Percentiles rank a stretch among this genome's conserved stretches.
phyloP scores from a whole-genome alignment of 441 rosid genomes.

The Pelargonium cotyledonis region DNA sequence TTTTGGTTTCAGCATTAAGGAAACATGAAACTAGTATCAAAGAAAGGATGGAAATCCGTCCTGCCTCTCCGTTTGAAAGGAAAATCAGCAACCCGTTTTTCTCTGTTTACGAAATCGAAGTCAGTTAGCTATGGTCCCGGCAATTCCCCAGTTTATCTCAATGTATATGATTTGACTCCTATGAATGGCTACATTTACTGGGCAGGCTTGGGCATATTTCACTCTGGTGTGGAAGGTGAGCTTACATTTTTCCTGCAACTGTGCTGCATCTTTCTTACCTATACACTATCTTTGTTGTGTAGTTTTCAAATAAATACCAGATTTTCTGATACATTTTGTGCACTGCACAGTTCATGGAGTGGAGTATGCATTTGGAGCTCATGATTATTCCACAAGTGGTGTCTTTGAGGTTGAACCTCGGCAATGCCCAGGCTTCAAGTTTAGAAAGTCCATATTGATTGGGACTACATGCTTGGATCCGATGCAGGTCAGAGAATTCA shows the following conservation, averaged over 20 bases:
- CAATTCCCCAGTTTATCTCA: slow-evolving; percentile 54
- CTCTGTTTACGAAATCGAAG: slow-evolving; percentile 51
- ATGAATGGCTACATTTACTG: slow-evolving; percentile 66
- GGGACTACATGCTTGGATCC: slow-evolving; percentile 64
- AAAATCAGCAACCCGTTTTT: slow-evolving; percentile 49
- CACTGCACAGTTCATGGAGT: slow-evolving; percentile 45
- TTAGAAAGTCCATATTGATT: slow-evolving; percentile 56
- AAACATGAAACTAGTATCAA: slow-evolving; percentile 45
- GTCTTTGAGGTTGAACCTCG: slow-evolving; percentile 71
- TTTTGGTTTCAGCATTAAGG: slow-evolving; percentile 20
- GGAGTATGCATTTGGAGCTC: slow-evolving; percentile 41
- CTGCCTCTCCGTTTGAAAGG: slow-evolving; percentile 41
- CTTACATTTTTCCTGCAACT: background rate
- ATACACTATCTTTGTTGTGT: background rate
- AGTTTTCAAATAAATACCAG: slow-evolving; percentile 7
- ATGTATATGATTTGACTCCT: slow-evolving; percentile 66
- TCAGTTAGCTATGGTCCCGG: slow-evolving; percentile 42
- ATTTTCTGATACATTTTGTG: slow-evolving; percentile 13
- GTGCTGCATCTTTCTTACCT: too few species aligned
- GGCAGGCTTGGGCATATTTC: slow-evolving; percentile 71
- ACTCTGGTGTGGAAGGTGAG: slow-evolving; percentile 71
- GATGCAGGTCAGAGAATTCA: slow-evolving; percentile 53
- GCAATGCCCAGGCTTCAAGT: slow-evolving; percentile 72
- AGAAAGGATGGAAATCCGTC: slow-evolving; percentile 46
- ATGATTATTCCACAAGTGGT: slow-evolving; percentile 60